Conservation (phyloP, 345 rosid genomes). For the Eucalyptus pumila region DNA sequence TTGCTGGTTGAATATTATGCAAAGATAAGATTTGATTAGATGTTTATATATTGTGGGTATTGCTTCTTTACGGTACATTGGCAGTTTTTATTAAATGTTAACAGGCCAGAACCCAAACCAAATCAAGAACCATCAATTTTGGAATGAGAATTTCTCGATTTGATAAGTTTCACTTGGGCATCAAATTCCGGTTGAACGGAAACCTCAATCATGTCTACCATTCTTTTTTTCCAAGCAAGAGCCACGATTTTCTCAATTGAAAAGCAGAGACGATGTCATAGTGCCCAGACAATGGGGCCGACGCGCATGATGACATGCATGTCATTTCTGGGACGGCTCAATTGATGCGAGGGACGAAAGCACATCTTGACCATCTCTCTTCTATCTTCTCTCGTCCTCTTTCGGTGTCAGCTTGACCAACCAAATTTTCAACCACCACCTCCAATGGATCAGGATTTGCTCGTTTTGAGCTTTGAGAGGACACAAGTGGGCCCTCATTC, state of each 20-base stretch:
- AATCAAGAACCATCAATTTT: background rate
- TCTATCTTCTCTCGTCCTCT: background rate
- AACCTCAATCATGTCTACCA: background rate
- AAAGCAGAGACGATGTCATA: background rate
- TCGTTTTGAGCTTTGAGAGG: background rate
- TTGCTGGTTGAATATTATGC: background rate
- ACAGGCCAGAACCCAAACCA: background rate
- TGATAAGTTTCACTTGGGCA: background rate
- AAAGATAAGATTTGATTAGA: background rate
- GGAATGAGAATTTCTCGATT: background rate
- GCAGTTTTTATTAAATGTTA: background rate
- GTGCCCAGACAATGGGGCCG: background rate
- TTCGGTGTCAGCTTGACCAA: constrained; percentile 9
- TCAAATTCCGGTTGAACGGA: background rate
- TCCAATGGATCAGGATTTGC: background rate
- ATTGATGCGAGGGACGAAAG: constrained; percentile 7
- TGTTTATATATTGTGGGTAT: background rate
- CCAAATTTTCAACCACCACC: background rate
- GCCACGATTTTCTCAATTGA: background rate
- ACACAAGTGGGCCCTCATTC: background rate
- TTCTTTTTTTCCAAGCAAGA: background rate
- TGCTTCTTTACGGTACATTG: background rate
- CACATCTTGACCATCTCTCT: constrained; percentile 12
- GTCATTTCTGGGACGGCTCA: constrained; percentile 8
- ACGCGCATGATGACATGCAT: constrained; percentile 9